Evolutionary conservation across 169 alveolate genomes (phyloP).

Genomic region (Plasmodium adleri): DNA sequence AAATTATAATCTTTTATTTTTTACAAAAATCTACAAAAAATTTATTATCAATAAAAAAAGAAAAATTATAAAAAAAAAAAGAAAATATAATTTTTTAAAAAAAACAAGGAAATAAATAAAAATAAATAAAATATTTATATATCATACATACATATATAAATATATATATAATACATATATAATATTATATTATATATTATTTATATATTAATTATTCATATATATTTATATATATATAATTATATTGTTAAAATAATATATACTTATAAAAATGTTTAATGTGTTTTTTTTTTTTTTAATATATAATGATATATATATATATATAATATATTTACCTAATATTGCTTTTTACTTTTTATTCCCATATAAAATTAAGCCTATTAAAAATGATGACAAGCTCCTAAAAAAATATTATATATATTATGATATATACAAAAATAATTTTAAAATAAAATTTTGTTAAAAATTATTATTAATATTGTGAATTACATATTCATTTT

Average conservation of each 20-base stretch:
- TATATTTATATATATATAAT: background rate
- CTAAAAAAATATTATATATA: no score
- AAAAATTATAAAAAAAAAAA: slow-evolving; percentile 10
- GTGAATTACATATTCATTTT: no score
- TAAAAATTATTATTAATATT: no score
- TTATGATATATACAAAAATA: no score
- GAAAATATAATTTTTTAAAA: background rate
- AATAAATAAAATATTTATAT: background rate
- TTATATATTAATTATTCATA: background rate
- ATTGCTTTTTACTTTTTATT: no score
- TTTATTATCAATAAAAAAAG: slow-evolving; percentile 7
- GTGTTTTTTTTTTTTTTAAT: slow-evolving; percentile 1
- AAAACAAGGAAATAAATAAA: slow-evolving; percentile 7
- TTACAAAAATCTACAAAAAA: background rate
- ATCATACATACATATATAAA: background rate
- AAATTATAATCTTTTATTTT: slow-evolving; percentile 1
- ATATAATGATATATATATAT: background rate
- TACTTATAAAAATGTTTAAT: background rate
- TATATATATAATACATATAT: background rate
- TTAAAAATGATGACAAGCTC: no score
- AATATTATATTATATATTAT: background rate
- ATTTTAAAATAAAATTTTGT: no score
- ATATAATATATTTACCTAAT: no score
- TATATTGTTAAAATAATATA: background rate
- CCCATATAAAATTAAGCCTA: no score